phyloP scores from a whole-genome alignment of 495 filamentous ascomycete species.

The Baudoinia panamericana region DNA sequence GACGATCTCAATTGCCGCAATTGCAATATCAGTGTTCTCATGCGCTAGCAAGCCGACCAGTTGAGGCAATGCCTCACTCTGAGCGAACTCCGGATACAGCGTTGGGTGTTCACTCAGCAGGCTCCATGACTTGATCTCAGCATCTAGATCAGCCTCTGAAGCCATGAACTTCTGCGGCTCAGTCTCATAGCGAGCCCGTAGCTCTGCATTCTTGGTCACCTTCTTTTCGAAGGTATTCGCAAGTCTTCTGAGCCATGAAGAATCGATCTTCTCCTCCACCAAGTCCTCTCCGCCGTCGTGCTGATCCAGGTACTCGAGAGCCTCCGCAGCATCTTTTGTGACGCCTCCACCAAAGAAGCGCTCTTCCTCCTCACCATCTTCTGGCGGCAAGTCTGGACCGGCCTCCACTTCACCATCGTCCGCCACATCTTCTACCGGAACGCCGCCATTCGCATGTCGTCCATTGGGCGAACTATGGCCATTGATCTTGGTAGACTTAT shows the following conservation, averaged over 20 bases:
- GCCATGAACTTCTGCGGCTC: slow-evolving; percentile 75
- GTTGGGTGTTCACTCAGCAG: slow-evolving; percentile 79
- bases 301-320: slow-evolving; percentile 79
- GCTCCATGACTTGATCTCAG: slow-evolving; percentile 74
- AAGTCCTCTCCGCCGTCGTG: slow-evolving; percentile 44
- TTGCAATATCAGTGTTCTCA: slow-evolving; percentile 95
- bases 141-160: slow-evolving; percentile 84
- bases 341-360: slow-evolving; percentile 93
- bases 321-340: slow-evolving; percentile 62
- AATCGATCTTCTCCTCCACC: slow-evolving; percentile 65
- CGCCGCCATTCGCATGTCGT: slow-evolving; percentile 35
- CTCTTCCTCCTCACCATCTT: slow-evolving; percentile 64
- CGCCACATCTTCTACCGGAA: slow-evolving; percentile 40
- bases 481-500: slow-evolving; percentile 72
- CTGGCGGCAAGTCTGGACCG: slow-evolving; percentile 55
- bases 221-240: slow-evolving; percentile 80
- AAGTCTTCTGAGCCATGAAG: slow-evolving; percentile 67
- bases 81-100: slow-evolving; percentile 71
- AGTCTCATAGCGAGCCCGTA: slow-evolving; percentile 74
- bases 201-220: slow-evolving; percentile 83
- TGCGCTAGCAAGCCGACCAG: slow-evolving; percentile 75
- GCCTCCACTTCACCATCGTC: slow-evolving; percentile 51
- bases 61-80: slow-evolving; percentile 59
- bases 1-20: slow-evolving; percentile 80
- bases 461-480: slow-evolving; percentile 48